These are phyloP conservation scores for Chloris gayana DNA, from an alignment of 176 grass and related monocot species.

Conservation along the genomic window DNA sequence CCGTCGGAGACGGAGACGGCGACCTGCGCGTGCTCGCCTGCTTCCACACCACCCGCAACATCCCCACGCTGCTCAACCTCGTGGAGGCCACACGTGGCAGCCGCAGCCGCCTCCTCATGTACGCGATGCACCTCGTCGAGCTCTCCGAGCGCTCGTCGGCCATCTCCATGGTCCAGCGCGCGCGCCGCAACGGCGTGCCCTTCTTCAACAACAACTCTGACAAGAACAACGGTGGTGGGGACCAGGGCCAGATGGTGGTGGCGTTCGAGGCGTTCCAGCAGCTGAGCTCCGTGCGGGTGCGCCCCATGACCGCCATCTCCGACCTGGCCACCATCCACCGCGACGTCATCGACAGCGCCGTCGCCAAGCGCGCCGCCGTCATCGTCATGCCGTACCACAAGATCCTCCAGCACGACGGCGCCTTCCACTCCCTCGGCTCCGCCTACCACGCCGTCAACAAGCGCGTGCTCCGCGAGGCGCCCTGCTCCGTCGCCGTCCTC, in stretches of 20 bases:
- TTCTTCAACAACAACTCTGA: slow-evolving; percentile 62
- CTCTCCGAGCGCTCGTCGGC: slow-evolving; percentile 78
- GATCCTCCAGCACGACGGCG: slow-evolving; percentile 43
- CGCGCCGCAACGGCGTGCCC: slow-evolving; percentile 54
- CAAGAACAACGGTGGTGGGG: neutral
- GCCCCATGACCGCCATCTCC: no score
- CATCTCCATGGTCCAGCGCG: slow-evolving; percentile 70
- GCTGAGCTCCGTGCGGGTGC: slow-evolving; percentile 42
- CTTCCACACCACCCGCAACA: slow-evolving; percentile 67
- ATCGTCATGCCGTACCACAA: no score
- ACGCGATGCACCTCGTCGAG: slow-evolving; percentile 87
- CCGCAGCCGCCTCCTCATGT: slow-evolving; percentile 45
- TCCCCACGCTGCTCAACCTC: slow-evolving; percentile 76
- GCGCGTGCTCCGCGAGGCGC: slow-evolving; percentile 61
- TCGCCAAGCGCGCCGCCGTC: no score
- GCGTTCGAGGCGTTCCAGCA: slow-evolving; percentile 83
- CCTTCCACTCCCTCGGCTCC: slow-evolving; percentile 54
- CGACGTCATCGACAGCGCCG: no score
- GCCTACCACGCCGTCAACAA: slow-evolving; percentile 65
- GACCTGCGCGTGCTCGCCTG: slow-evolving; percentile 81
- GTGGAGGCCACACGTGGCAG: slow-evolving; percentile 74
- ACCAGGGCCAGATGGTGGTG: slow-evolving; percentile 58
- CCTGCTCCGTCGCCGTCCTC: slow-evolving; percentile 74
- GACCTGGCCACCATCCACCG: no score
- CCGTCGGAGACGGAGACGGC: slow-evolving; percentile 42